These are phyloP conservation scores for Fremontodendron californicum DNA, from an alignment of 345 rosid genomes.

Conservation along the genomic window DNA sequence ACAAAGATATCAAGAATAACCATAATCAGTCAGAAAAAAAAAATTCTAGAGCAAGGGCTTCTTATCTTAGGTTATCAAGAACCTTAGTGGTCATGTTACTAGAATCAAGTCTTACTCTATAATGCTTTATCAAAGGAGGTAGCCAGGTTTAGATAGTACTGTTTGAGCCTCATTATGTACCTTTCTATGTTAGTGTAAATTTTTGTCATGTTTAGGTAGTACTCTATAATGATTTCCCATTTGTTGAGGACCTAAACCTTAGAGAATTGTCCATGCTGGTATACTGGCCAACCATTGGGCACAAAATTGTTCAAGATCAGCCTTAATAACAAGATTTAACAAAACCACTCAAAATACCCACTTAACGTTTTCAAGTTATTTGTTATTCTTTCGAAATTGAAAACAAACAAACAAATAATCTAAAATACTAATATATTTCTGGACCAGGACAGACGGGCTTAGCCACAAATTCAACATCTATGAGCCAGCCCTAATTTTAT, in stretches of 20 bases:
- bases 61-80: background rate
- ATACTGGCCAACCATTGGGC: background rate
- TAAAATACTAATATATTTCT: background rate
- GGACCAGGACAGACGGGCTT: background rate
- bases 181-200: background rate
- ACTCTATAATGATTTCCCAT: background rate
- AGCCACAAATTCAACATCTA: background rate
- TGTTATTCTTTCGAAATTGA: background rate
- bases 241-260: background rate
- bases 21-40: background rate
- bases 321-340: background rate
- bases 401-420: background rate
- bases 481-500: background rate
- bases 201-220: background rate
- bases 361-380: background rate
- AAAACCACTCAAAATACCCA: background rate
- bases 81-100: background rate
- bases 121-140: background rate
- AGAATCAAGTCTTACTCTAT: background rate
- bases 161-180: background rate
- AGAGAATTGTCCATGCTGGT: background rate
- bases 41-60: constrained; percentile 12
- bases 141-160: background rate
- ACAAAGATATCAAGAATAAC: background rate
- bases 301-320: background rate